Conservation (phyloP, 495 filamentous ascomycete species). For the Margaritispora aquatica region DNA sequence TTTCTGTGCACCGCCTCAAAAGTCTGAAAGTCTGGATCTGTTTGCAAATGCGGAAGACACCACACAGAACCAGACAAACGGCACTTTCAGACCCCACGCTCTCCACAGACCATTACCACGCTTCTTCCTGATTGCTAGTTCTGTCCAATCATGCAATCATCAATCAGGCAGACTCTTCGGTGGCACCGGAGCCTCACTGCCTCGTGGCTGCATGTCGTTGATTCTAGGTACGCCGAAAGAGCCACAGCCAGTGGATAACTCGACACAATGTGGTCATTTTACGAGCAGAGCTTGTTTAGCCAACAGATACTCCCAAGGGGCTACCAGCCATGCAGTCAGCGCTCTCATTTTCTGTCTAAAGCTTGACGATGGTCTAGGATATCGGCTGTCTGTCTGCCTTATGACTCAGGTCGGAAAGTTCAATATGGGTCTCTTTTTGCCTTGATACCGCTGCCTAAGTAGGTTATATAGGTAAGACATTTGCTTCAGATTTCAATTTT, state of each 20-base stretch:
- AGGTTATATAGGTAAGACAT: not conserved
- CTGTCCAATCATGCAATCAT: too few species aligned
- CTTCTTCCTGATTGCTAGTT: too few species aligned
- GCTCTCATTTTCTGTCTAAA: too few species aligned
- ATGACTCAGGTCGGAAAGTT: not conserved
- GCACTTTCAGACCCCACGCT: too few species aligned
- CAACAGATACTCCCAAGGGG: too few species aligned
- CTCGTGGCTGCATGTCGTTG: not conserved
- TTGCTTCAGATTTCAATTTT: not conserved
- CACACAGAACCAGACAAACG: too few species aligned
- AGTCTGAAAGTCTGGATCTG: too few species aligned
- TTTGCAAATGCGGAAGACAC: too few species aligned
- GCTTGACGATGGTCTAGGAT: too few species aligned
- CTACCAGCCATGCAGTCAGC: conserved; percentile 11
- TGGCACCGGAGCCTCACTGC: not conserved
- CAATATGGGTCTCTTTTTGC: not conserved
- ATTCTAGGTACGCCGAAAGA: not conserved
- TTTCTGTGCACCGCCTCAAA: not conserved
- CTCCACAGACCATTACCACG: too few species aligned
- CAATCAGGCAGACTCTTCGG: not conserved
- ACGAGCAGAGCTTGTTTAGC: not conserved
- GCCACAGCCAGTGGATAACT: not conserved
- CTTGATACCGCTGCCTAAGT: not conserved
- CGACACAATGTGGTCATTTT: not conserved
- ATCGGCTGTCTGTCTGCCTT: not conserved